A percentile compares a stretch with the other conserved stretches of the same genome.
phyloP scores from a whole-genome alignment of 2,329 filamentous ascomycete genomes.

The Grosmannia clavigera region DNA sequence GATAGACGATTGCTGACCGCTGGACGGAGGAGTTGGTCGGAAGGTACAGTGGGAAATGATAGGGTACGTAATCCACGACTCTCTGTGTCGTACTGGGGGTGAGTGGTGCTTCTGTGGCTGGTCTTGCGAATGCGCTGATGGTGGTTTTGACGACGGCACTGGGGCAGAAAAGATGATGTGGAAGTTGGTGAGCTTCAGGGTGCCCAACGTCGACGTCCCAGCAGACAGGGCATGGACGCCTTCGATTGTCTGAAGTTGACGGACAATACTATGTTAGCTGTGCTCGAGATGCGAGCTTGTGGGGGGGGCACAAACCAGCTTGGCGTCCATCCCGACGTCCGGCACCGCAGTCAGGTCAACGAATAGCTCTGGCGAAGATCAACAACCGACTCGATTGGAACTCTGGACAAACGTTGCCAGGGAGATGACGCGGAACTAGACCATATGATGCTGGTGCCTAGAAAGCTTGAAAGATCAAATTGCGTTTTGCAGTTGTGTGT shows the following conservation, averaged over 20 bases:
- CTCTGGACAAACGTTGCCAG: neutral
- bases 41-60: conserved; percentile 75
- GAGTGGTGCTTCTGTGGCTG: conserved; percentile 12
- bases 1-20: conserved; percentile 66
- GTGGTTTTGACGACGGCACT: conserved; percentile 20
- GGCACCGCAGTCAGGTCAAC: neutral
- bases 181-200: conserved; percentile 49
- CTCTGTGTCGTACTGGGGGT: conserved; percentile 28
- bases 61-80: conserved; percentile 90
- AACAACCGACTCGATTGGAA: neutral
- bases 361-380: neutral
- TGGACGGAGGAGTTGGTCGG: conserved; percentile 57
- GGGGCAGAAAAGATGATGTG: conserved; percentile 44
- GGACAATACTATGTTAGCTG: neutral
- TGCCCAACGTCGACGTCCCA: conserved; percentile 43
- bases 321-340: conserved; percentile 1
- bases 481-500: too few relatives aligned
- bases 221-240: conserved; percentile 48
- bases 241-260: conserved; percentile 32
- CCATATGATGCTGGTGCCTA: neutral
- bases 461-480: neutral
- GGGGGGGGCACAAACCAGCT: neutral
- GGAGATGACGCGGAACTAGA: neutral
- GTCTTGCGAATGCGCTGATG: conserved; percentile 9
- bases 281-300: neutral